Conservation (phyloP, 805 yeast genomes). For the Candida xyloterini region DNA sequence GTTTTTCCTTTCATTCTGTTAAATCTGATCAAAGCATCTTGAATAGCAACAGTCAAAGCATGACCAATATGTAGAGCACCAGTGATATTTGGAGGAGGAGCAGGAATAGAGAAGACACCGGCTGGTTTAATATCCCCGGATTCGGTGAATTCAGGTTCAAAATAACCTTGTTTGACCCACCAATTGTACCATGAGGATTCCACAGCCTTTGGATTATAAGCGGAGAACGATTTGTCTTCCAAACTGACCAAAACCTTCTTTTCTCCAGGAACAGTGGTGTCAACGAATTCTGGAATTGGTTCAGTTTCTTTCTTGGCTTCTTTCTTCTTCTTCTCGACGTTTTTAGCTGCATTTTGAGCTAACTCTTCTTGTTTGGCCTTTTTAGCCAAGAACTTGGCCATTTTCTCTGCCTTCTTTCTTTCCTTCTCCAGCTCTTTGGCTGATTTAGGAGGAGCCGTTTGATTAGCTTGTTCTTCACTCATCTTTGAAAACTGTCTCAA, state of each 20-base stretch:
- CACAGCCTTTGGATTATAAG: slow-evolving; percentile 88
- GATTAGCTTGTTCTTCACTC: slow-evolving; percentile 27
- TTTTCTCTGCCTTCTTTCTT: slow-evolving; percentile 55
- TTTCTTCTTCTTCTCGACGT: slow-evolving; percentile 54
- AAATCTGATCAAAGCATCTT: slow-evolving; percentile 88
- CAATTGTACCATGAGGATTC: slow-evolving; percentile 97
- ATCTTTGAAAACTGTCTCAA: slow-evolving; percentile 18
- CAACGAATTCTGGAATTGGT: slow-evolving; percentile 81
- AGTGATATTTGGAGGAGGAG: slow-evolving; percentile 99
- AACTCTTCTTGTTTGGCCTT: slow-evolving; percentile 68
- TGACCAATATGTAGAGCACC: slow-evolving; percentile 99
- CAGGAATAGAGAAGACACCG: slow-evolving; percentile 87
- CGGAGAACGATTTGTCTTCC: slow-evolving; percentile 90
- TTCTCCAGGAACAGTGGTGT: slow-evolving; percentile 81
- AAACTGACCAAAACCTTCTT: slow-evolving; percentile 84
- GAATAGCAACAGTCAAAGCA: slow-evolving; percentile 92
- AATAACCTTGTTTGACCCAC: slow-evolving; percentile 90
- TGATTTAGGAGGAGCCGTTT: slow-evolving; percentile 40
- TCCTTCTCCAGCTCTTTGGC: slow-evolving; percentile 71
- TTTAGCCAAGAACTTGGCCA: slow-evolving; percentile 71
- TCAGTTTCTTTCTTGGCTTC: slow-evolving; percentile 68
- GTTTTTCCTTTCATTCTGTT: slow-evolving; percentile 98
- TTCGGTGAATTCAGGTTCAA: slow-evolving; percentile 77
- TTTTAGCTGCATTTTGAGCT: slow-evolving; percentile 43
- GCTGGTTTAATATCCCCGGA: slow-evolving; percentile 77